These are phyloP conservation scores for Cryptococcus sp. DNA, from an alignment of 1,284 basidiomycete species.

Conservation along the genomic window DNA sequence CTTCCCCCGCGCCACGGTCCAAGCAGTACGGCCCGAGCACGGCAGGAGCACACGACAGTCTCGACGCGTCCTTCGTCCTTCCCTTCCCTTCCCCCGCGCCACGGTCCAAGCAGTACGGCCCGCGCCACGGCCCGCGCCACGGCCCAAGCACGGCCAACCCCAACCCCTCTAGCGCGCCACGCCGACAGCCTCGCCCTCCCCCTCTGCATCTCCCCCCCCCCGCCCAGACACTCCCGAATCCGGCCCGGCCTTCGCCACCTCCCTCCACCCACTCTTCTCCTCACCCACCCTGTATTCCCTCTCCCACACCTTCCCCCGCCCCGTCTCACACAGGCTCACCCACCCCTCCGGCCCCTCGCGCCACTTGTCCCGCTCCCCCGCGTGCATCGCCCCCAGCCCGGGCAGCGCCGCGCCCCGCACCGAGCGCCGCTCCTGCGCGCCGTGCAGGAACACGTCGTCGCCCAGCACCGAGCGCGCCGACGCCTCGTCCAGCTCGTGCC, in stretches of 20 bases:
- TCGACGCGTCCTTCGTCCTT: too few species aligned
- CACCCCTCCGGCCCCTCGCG: conserved; percentile 3
- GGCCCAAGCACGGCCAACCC: too few species aligned
- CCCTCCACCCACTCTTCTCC: conserved; percentile 18
- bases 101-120: too few species aligned
- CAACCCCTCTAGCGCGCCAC: too few species aligned
- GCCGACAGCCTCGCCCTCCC: not conserved
- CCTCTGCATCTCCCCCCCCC: not conserved
- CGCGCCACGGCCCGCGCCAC: too few species aligned
- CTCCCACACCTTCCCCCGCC: conserved; percentile 19
- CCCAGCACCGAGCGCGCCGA: conserved; percentile 40
- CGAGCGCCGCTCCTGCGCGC: conserved; percentile 25
- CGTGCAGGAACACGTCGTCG: conserved; percentile 30
- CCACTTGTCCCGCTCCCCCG: conserved; percentile 2
- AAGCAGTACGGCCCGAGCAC: too few species aligned
- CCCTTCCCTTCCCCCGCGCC: too few species aligned
- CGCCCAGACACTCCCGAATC: too few species aligned
- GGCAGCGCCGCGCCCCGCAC: conserved; percentile 20
- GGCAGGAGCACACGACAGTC: too few species aligned
- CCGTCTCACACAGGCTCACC: conserved; percentile 3
- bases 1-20: too few species aligned
- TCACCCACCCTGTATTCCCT: conserved; percentile 16
- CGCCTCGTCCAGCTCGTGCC: conserved; percentile 42
- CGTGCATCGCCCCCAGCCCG: conserved; percentile 13
- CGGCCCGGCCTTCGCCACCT: conserved; percentile 4